Percentiles rank a stretch among this genome's conserved stretches.
phyloP scores from a whole-genome alignment of 306 rosid species.

The Leucaena leucocephala region DNA sequence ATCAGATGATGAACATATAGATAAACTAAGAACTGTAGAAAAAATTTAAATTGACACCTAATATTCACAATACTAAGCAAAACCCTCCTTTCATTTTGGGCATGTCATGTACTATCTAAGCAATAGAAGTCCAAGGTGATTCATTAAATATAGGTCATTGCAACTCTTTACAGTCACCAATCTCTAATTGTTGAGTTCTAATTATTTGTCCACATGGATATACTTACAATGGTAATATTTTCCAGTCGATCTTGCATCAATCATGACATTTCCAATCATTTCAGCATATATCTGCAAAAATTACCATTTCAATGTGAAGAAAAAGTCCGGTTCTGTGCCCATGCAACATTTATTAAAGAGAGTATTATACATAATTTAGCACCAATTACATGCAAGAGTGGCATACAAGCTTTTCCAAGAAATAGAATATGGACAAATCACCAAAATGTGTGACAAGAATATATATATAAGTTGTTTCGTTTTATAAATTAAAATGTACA shows the following conservation, averaged over 20 bases:
- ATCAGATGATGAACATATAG: background rate
- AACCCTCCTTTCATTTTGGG: background rate
- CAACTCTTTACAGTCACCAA: background rate
- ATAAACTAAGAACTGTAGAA: background rate
- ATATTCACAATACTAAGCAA: background rate
- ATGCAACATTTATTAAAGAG: slow-evolving; percentile 17
- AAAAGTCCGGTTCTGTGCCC: slow-evolving; percentile 6
- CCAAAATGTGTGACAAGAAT: background rate
- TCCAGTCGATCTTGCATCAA: slow-evolving; percentile 98
- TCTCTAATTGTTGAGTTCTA: background rate
- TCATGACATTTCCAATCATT: slow-evolving; percentile 99
- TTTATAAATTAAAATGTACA: background rate
- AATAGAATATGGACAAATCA: background rate
- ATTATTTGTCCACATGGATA: slow-evolving; percentile 22
- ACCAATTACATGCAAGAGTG: background rate
- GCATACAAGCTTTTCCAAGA: slow-evolving; percentile 19
- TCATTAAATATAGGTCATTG: background rate
- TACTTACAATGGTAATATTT: slow-evolving; percentile 96
- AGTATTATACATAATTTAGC: slow-evolving; percentile 2
- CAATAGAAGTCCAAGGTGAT: background rate
- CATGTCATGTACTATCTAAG: slow-evolving; percentile 1
- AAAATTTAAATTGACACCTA: background rate
- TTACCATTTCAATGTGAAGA: slow-evolving; percentile 24
- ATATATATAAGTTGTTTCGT: slow-evolving; percentile 5
- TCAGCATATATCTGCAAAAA: slow-evolving; percentile 88